Percentiles rank a stretch among this genome's conserved stretches.
phyloP scores from a whole-genome alignment of 2,329 filamentous ascomycete genomes.

The Fusarium coicis region DNA sequence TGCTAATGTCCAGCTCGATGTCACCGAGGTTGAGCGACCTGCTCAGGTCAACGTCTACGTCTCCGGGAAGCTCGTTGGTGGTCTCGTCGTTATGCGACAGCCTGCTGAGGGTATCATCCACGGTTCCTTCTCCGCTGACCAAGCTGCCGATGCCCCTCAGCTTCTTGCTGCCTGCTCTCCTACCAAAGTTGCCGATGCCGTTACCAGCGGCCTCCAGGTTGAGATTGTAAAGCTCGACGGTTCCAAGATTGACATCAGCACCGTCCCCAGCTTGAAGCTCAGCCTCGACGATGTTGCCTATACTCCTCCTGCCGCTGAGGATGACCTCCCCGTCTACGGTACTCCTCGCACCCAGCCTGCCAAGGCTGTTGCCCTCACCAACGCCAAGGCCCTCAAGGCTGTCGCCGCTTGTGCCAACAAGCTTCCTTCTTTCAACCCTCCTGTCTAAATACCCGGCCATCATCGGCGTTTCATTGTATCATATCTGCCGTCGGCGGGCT shows the following conservation, averaged over 20 bases:
- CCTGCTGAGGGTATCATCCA: constrained; percentile 47
- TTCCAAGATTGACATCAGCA: constrained; percentile 50
- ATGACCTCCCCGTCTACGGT: constrained; percentile 46
- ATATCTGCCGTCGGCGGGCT: background rate
- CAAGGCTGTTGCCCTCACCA: constrained; percentile 31
- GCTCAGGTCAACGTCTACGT: constrained; percentile 51
- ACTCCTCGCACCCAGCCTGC: constrained; percentile 28
- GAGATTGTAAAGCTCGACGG: constrained; percentile 52
- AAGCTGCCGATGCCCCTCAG: constrained; percentile 72
- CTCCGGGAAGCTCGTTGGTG: constrained; percentile 47
- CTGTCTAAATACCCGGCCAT: constrained; percentile 21
- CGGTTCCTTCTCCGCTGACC: constrained; percentile 56
- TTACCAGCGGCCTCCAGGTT: constrained; percentile 46
- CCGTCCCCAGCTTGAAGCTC: constrained; percentile 51
- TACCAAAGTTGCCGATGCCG: constrained; percentile 40
- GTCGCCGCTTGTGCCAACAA: constrained; percentile 31
- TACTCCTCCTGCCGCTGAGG: constrained; percentile 38
- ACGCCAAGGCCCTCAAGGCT: constrained; percentile 31
- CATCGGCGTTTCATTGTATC: constrained; percentile 22
- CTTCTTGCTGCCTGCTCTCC: constrained; percentile 51
- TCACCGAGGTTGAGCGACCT: constrained; percentile 50
- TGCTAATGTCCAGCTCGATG: constrained; percentile 49
- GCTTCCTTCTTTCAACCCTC: constrained; percentile 34
- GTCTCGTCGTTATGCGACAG: constrained; percentile 51
- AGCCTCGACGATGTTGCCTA: constrained; percentile 44